Base-by-base conservation (phyloP, 2,329 filamentous ascomycete genomes). In the Xylariaceae sp. region DNA sequence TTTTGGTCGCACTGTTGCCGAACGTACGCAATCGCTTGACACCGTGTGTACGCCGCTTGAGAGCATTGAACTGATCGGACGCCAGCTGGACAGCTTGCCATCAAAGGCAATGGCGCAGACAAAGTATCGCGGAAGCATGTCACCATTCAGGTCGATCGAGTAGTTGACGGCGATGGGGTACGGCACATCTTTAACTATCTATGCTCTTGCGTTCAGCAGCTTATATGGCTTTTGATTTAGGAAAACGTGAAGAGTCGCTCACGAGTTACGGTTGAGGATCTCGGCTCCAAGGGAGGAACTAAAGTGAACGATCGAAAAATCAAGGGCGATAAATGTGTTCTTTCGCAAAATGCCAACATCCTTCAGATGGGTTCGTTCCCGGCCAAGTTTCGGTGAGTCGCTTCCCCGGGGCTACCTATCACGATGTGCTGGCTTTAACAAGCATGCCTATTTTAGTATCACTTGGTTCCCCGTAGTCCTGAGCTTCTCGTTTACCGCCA, bases 81-180 rank as follows among this genome's bases (percentile, higher is more conserved):
- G 19, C 5, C 63, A 90, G 88, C 84, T 52, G 84, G 85, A 2
- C 85, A 83, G 66, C 76, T 90, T 63, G 86, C 83, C 20, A 89
- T 96, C 63, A 66, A 65, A 46, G 70, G 70, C 2, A 61, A 65
- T 5, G 84, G 88, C 5, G 84, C 95, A 67, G 90, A 89, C 67
- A 89, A 88, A 1, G 90, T 99, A 47, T 99, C 95, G 29, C 83
- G 93, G 54, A 91, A 95, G 68, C 95, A 99, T 74, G 77, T 97
- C 62, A 87, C 87, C 29, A 87, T 99, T 48, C 81, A 86, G 42
- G 85, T 98, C 6, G 85, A 82, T 45, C 65, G 75, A 0, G 88
- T 93, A 40, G 75, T 79, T 41, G 76, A 86, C 14, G 88, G 85
- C 46, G 85, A 90, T 68, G 89, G 86, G 51, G 87, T 89, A 79